Base-by-base conservation (phyloP, 208 protist species). In the Endotrypanum monterogeii region DNA sequence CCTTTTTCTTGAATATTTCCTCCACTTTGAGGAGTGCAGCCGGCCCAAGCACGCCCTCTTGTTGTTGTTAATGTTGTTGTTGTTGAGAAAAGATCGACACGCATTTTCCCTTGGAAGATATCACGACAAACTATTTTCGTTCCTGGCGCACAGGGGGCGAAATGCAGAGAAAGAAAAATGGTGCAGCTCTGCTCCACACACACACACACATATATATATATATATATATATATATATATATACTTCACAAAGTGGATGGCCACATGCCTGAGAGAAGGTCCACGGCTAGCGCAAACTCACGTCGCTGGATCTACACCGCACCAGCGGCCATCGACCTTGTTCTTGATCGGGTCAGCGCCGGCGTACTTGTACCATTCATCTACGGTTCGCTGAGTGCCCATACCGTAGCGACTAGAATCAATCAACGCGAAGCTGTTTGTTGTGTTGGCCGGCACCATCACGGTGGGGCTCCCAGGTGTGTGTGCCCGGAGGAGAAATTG, bases 361-460 rank as follows among this genome's bases (percentile, higher is more conserved):
- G 91, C 90, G 72, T 89, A 95, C 1, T 58, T 54, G 74, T 95
- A 97, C 84, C 89, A 97, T 56, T 86, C 71, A 39, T 77, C 70
- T 41, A 97, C 83, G 0, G 73, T 84, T 4, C 91, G 88, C 54
- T 78, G 51, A 35, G 69, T 60, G 5, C 93, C 93, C 60, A 93
- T 85, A 23, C 91, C 90, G 71, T 91, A 97, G 32, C 90, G 89
- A 25, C 92, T 85, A 28, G 80, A 61, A 60, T 97, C 93, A 5
- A 94, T 44, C n/a, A 88, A 65, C 23, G 93, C 85, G 32, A 63
- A 70, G 1, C 72, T 5, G n/a, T 67, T 76, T 3, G 58, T 73
- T 32, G 68, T 79, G n/a, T 86, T 68, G 7, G 56, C 46, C 11
- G 82, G 85, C 25, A 88, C 73, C 11, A 78, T 54, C 50, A 86